Conservation (phyloP, 805 yeast species). For the Wickerhamomyces alni region DNA sequence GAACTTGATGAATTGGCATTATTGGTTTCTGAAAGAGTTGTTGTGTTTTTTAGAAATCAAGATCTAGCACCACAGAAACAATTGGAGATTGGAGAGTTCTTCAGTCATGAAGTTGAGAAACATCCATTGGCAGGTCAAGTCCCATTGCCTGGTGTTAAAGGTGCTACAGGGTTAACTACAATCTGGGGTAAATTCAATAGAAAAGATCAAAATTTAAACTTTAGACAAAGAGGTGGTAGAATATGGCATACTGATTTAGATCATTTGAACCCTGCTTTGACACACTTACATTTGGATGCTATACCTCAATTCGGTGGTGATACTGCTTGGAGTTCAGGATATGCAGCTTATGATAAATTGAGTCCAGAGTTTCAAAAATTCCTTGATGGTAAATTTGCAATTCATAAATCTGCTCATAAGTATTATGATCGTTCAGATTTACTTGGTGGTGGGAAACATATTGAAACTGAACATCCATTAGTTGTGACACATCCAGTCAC, state of each 20-base stretch:
- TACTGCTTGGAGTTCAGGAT: constrained; percentile 53
- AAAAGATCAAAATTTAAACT: constrained; percentile 5
- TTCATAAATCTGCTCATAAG: constrained; percentile 34
- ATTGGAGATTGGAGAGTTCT: constrained; percentile 11
- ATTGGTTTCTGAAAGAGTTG: constrained; percentile 42
- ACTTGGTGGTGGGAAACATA: constrained; percentile 36
- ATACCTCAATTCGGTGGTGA: constrained; percentile 50
- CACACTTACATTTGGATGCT: constrained; percentile 47
- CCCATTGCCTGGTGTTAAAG: constrained; percentile 16
- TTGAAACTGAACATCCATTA: constrained; percentile 51
- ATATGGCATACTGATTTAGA: constrained; percentile 50
- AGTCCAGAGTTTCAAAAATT: constrained; percentile 45
- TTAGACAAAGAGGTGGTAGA: constrained; percentile 7
- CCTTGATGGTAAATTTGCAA: constrained; percentile 46
- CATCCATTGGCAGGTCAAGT: constrained; percentile 34
- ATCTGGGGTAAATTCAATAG: constrained; percentile 27
- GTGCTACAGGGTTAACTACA: constrained; percentile 18
- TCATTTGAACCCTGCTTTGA: constrained; percentile 47
- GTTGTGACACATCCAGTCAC: constrained; percentile 59
- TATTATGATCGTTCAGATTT: constrained; percentile 37
- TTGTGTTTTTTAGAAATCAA: constrained; percentile 35
- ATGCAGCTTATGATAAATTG: constrained; percentile 50
- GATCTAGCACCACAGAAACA: constrained; percentile 15
- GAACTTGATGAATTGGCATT: constrained; percentile 44
- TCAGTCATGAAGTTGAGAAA: constrained; percentile 32